Evolutionary conservation across 1,139 yeast genomes (phyloP).

Genomic region (Pichia sp.): DNA sequence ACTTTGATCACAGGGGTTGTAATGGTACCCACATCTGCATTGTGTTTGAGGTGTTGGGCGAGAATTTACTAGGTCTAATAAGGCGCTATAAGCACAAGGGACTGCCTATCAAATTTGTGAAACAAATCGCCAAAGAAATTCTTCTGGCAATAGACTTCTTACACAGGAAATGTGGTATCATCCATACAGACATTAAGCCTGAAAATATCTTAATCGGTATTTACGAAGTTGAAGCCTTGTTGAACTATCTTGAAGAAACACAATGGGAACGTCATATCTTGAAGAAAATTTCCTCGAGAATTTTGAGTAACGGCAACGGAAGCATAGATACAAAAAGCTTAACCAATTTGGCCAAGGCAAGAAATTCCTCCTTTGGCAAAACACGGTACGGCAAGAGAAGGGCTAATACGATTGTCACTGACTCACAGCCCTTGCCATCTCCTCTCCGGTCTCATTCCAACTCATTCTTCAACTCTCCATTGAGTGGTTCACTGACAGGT

Average conservation of each 20-base stretch:
- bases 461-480: constrained; percentile 28
- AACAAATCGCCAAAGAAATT: constrained; percentile 77
- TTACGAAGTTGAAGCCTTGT: constrained; percentile 69
- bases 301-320: constrained; percentile 20
- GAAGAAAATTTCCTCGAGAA: constrained; percentile 27
- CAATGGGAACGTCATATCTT: constrained; percentile 36
- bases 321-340: constrained; percentile 19
- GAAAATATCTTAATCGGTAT: constrained; percentile 83
- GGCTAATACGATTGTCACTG: constrained; percentile 75
- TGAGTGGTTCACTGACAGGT: constrained; percentile 2
- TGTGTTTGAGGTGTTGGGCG: constrained; percentile 89
- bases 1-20: constrained; percentile 74
- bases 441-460: constrained; percentile 34
- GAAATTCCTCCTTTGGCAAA: constrained; percentile 23
- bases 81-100: constrained; percentile 66
- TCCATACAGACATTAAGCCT: constrained; percentile 88
- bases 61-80: constrained; percentile 67
- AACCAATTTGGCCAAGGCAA: constrained; percentile 16
- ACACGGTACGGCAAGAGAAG: constrained; percentile 42
- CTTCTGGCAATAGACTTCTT: constrained; percentile 73
- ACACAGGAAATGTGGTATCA: constrained; percentile 83
- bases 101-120: constrained; percentile 67
- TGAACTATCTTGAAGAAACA: constrained; percentile 53
- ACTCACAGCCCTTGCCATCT: constrained; percentile 41
- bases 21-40: constrained; percentile 82